Conservation (phyloP, 1,284 basidiomycete genomes). For the Malassezia sp. region DNA sequence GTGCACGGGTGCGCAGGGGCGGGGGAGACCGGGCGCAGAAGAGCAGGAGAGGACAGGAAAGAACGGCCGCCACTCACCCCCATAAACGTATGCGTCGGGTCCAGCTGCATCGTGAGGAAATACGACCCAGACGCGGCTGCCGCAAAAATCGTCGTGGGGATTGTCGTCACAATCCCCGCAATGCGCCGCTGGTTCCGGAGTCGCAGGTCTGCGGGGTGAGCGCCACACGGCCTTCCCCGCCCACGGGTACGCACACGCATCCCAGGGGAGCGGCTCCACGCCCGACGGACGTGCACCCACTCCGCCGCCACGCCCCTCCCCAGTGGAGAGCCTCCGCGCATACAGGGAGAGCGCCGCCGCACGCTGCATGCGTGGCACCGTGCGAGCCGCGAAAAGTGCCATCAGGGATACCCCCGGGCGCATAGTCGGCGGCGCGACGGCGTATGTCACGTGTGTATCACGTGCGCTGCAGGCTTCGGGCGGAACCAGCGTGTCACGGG, state of each 20-base stretch:
- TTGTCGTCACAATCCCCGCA: slow-evolving; percentile 33
- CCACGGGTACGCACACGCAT: slow-evolving; percentile 12
- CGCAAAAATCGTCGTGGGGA: slow-evolving; percentile 35
- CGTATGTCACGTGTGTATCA: background rate
- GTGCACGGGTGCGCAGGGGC: no score
- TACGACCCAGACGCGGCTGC: slow-evolving; percentile 30
- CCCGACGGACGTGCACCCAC: no score
- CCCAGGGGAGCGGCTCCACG: slow-evolving; percentile 12
- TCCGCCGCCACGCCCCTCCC: no score
- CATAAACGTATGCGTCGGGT: slow-evolving; percentile 28
- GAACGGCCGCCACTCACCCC: slow-evolving; percentile 17
- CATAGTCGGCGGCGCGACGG: background rate
- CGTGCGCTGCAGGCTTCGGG: background rate
- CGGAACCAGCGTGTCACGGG: background rate
- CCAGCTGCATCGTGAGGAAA: slow-evolving; percentile 36
- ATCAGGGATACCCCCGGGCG: background rate
- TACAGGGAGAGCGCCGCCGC: no score
- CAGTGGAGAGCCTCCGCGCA: no score
- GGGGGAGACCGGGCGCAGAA: no score
- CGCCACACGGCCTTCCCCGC: background rate
- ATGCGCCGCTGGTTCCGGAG: slow-evolving; percentile 31
- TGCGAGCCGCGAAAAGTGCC: no score
- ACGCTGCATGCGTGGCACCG: background rate
- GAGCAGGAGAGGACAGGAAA: no score
- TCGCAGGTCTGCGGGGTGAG: slow-evolving; percentile 20